Conservation (phyloP, 2,329 filamentous ascomycete genomes). For the Colletotrichum theobromicola region DNA sequence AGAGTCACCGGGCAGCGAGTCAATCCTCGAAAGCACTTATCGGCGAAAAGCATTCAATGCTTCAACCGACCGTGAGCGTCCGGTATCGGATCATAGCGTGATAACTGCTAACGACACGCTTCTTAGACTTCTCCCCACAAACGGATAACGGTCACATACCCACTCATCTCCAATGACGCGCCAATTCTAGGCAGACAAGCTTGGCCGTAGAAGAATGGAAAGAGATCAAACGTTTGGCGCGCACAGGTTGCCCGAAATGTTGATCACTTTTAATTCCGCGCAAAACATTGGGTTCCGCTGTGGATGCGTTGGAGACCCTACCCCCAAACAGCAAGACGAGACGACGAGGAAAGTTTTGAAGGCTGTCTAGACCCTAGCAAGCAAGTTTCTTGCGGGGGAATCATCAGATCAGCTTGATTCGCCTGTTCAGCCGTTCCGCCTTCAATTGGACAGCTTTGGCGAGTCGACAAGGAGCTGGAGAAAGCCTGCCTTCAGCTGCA, state of each 20-base stretch:
- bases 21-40: neutral
- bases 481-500: conserved; percentile 20
- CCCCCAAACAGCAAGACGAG: neutral
- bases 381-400: neutral
- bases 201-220: neutral
- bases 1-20: neutral
- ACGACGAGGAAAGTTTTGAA: neutral
- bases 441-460: conserved; percentile 13
- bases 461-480: conserved; percentile 5
- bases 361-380: neutral
- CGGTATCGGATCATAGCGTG: neutral
- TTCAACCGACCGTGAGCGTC: neutral
- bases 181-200: neutral
- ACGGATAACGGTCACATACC: neutral
- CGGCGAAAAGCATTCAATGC: neutral
- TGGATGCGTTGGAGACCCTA: neutral
- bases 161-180: neutral
- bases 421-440: neutral
- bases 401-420: neutral
- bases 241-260: neutral
- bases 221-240: neutral
- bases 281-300: conserved; percentile 6
- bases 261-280: neutral
- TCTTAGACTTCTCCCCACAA: neutral
- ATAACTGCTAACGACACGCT: neutral